Evolutionary conservation across 2,329 filamentous ascomycete species (phyloP).

Genomic region (Exophiala spinifera): DNA sequence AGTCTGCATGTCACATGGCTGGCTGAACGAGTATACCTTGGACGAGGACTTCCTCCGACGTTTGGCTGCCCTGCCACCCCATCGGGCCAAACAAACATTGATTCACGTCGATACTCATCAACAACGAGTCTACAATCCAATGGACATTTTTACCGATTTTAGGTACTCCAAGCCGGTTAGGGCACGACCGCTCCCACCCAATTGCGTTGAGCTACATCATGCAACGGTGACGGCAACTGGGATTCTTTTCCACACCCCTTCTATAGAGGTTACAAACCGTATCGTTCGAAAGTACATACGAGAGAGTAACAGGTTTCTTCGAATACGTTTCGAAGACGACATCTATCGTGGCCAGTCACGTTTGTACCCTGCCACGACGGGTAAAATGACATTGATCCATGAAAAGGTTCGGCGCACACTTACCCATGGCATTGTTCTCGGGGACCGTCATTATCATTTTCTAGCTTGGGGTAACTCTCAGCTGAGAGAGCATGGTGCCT

Average conservation of each 20-base stretch:
- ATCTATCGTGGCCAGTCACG: constrained; percentile 52
- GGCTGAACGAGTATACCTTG: constrained; percentile 74
- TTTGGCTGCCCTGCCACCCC: constrained; percentile 52
- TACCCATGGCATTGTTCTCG: constrained; percentile 75
- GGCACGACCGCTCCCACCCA: constrained; percentile 58
- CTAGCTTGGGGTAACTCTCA: constrained; percentile 95
- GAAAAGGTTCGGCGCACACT: constrained; percentile 69
- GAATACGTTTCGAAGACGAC: constrained; percentile 88
- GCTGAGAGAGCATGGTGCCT: constrained; percentile 84
- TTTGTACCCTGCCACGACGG: constrained; percentile 56
- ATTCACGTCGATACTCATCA: constrained; percentile 70
- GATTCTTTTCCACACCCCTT: constrained; percentile 72
- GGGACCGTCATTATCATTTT: constrained; percentile 79
- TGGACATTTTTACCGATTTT: constrained; percentile 64
- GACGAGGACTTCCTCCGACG: constrained; percentile 62
- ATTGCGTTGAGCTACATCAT: constrained; percentile 73
- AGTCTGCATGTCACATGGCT: constrained; percentile 79
- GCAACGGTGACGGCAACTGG: constrained; percentile 80
- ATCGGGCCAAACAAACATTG: constrained; percentile 63
- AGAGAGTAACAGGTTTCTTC: constrained; percentile 74
- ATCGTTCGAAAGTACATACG: constrained; percentile 70
- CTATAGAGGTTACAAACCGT: constrained; percentile 82
- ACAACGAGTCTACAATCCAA: constrained; percentile 63
- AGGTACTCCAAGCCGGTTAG: constrained; percentile 45
- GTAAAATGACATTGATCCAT: constrained; percentile 67